Evolutionary conservation across 2,329 filamentous ascomycete species (phyloP).

Genomic region (Cladosporium sp.): DNA sequence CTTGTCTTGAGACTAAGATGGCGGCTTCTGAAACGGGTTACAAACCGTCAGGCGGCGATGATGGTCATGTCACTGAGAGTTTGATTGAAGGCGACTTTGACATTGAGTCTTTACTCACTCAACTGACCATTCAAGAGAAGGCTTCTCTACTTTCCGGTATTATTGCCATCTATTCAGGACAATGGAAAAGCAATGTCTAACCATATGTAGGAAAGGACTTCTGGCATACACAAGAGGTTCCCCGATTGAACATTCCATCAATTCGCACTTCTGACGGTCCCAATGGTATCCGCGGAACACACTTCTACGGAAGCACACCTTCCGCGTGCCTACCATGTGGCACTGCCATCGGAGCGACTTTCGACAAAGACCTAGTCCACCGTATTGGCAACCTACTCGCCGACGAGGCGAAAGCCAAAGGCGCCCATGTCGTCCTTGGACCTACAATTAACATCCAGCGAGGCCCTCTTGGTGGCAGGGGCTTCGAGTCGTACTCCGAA

Average conservation of each 20-base stretch:
- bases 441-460: conserved; percentile 35
- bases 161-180: conserved; percentile 68
- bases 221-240: conserved; percentile 67
- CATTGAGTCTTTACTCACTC: conserved; percentile 34
- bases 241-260: conserved; percentile 63
- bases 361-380: conserved; percentile 10
- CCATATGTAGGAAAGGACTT: conserved; percentile 55
- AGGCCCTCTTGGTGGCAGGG: conserved; percentile 64
- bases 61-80: neutral
- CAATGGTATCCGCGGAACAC: conserved; percentile 68
- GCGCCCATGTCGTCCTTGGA: conserved; percentile 34
- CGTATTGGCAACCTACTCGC: conserved; percentile 30
- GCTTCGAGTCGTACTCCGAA: conserved; percentile 85
- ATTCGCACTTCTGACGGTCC: conserved; percentile 69
- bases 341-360: conserved; percentile 20
- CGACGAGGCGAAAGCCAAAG: conserved; percentile 33
- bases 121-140: conserved; percentile 37
- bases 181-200: conserved; percentile 50
- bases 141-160: conserved; percentile 34
- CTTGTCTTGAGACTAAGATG: conserved; percentile 17
- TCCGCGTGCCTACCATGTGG: conserved; percentile 79
- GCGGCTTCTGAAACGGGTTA: neutral
- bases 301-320: conserved; percentile 65
- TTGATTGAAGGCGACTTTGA: conserved; percentile 30
- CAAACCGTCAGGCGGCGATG: too few species aligned